Conservation (phyloP, 192 early-diverging fungal genomes). For the Podila verticillata region DNA sequence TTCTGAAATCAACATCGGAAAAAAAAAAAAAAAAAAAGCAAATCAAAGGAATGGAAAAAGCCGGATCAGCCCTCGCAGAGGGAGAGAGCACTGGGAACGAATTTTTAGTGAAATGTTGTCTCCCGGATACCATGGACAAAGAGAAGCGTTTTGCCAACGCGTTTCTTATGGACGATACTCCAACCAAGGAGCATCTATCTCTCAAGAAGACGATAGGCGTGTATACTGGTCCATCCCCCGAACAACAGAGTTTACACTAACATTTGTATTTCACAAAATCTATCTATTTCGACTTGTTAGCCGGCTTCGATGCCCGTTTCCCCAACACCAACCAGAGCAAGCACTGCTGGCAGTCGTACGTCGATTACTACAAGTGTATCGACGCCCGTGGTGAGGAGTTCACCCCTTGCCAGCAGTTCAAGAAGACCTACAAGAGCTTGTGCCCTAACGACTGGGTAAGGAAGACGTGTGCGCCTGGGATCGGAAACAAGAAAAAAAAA, state of each 20-base stretch:
- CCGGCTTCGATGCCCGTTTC: constrained; percentile 80
- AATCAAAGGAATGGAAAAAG: no score
- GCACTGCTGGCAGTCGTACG: constrained; percentile 99
- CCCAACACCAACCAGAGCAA: constrained; percentile 99
- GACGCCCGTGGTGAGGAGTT: constrained; percentile 96
- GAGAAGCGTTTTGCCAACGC: no score
- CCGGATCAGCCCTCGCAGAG: no score
- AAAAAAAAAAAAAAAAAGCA: no score
- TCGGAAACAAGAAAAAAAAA: no score
- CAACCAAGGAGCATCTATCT: no score
- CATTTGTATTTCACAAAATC: not conserved
- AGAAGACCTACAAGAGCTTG: constrained; percentile 81
- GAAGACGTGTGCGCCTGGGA: not conserved
- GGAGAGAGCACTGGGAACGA: no score
- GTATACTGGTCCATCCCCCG: not conserved
- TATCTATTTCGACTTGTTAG: constrained; percentile 32
- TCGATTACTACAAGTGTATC: constrained; percentile 93
- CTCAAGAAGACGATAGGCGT: no score
- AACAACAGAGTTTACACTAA: not conserved
- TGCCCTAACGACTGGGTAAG: constrained; percentile 95
- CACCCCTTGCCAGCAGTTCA: constrained; percentile 92
- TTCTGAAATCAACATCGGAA: no score
- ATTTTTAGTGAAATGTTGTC: no score
- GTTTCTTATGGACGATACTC: no score
- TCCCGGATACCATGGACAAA: no score